Conservation (phyloP, 2,329 filamentous ascomycete species). For the Fusarium phyllophilum region DNA sequence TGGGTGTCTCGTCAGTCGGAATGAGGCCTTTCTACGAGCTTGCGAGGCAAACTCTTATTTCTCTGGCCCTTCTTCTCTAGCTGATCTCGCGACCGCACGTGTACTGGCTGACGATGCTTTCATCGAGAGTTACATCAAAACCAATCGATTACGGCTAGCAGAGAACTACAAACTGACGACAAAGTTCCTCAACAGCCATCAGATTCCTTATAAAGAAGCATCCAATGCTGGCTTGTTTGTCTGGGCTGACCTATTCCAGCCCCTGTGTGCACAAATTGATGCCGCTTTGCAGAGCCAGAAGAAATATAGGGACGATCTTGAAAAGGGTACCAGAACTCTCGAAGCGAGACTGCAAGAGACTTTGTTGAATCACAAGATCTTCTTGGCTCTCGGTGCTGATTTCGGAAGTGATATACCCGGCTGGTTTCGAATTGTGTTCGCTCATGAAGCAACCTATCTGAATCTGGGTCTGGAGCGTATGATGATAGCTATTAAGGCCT, state of each 20-base stretch:
- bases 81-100: not conserved
- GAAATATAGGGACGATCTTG: rapidly evolving
- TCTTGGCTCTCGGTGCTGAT: not conserved
- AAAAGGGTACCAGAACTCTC: rapidly evolving
- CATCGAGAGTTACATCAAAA: rapidly evolving
- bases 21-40: not conserved
- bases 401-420: not conserved
- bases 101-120: not conserved
- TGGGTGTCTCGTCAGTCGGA: not conserved
- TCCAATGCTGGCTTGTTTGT: not conserved
- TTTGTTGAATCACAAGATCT: not conserved
- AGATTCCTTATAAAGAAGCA: not conserved
- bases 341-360: not conserved
- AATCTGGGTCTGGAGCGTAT: not conserved
- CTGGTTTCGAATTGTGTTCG: not conserved
- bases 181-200: not conserved
- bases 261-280: not conserved
- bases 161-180: not conserved
- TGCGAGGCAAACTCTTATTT: not conserved
- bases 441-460: not conserved
- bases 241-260: not conserved
- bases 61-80: not conserved
- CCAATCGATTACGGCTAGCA: not conserved
- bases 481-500: not conserved
- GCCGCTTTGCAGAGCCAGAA: rapidly evolving